Base-by-base conservation (phyloP, 2,329 filamentous ascomycete genomes). In the Beauveria sp. region DNA sequence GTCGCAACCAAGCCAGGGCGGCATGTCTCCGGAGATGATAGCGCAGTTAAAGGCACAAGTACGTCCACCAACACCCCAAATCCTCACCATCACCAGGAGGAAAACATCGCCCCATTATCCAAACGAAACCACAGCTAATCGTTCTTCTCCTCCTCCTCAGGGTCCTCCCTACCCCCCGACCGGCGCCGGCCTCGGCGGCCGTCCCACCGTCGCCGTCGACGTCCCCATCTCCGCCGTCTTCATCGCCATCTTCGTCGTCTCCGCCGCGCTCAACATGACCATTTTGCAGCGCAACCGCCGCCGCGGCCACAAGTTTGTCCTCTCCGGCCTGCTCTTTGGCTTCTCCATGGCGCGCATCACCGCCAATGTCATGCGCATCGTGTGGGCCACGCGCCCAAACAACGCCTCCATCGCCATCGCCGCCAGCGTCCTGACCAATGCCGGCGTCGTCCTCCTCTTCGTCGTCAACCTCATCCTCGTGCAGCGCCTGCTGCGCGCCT, bases 401-500 rank as follows among this genome's bases (percentile, higher is more conserved):
- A 72, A 77, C 67, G 63, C 74, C 57, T 67, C 71, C 61, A 66
- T 85, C 61, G 78, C 76, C 68, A 80, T 86, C 63, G 85, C 87
- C 8, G 84, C 89, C 3, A 79, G 80, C 65, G 83, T 95, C 69
- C 86, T 95, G 67, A 83, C 90, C 62, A 84, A 86, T 50, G 87
- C 88, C 0, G 91, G 90, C 48, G 85, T 92, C 18, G 71, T 96
- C 40, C 73, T 96, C 8, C 77, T 96, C 28, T 93, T 90, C 73
- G 75, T 93, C 68, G 77, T 91, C 73, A 95, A 96, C 75, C 75
- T 96, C 48, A 76, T 95, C 68, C 90, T 93, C 70, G 76, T 87
- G 0, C 89, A 91, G 73, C 86, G 91, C 51, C 80, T 96, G 28
- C 73, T 95, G 20, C 83, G 91, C 60, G 88, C 88, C 5, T 83